Percentiles rank a stretch among this genome's conserved stretches.
Evolutionary conservation across 352 stramenopile genomes (phyloP).

Genomic region (Phytophthora multivora): DNA sequence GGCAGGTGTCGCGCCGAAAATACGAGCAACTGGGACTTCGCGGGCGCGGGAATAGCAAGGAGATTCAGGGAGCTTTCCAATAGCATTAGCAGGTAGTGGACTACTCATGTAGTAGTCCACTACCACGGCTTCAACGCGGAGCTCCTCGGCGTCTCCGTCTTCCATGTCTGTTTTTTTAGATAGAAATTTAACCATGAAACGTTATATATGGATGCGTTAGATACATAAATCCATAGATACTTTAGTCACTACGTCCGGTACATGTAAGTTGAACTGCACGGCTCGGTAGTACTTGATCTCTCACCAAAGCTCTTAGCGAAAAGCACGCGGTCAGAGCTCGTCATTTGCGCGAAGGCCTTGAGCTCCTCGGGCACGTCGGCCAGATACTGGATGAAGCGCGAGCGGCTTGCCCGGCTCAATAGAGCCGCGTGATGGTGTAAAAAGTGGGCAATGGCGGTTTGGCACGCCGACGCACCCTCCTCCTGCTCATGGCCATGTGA

Average conservation of each 20-base stretch:
- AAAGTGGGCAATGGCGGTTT: too few species aligned
- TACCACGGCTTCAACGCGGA: constrained; percentile 76
- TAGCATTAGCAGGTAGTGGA: constrained; percentile 56
- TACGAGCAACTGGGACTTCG: constrained; percentile 85
- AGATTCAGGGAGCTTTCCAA: constrained; percentile 52
- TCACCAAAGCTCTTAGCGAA: too few species aligned
- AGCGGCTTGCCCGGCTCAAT: too few species aligned
- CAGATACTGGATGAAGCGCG: too few species aligned
- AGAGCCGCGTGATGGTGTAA: too few species aligned
- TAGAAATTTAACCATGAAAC: not conserved
- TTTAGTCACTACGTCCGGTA: not conserved
- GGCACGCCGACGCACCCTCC: too few species aligned
- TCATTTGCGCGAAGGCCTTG: too few species aligned
- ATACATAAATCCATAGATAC: not conserved
- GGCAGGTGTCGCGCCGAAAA: constrained; percentile 90
- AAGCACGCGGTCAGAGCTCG: too few species aligned
- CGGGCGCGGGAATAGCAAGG: constrained; percentile 72
- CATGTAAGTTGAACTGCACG: too few species aligned
- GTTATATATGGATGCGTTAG: not conserved
- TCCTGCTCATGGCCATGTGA: too few species aligned
- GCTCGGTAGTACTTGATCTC: too few species aligned
- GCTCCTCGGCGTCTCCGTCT: constrained; percentile 39
- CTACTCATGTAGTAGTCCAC: constrained; percentile 84
- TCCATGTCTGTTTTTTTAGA: constrained; percentile 7
- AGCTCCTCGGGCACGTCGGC: too few species aligned